Base-by-base conservation (phyloP, 495 filamentous ascomycete genomes). In the Baudoinia panamericana region DNA sequence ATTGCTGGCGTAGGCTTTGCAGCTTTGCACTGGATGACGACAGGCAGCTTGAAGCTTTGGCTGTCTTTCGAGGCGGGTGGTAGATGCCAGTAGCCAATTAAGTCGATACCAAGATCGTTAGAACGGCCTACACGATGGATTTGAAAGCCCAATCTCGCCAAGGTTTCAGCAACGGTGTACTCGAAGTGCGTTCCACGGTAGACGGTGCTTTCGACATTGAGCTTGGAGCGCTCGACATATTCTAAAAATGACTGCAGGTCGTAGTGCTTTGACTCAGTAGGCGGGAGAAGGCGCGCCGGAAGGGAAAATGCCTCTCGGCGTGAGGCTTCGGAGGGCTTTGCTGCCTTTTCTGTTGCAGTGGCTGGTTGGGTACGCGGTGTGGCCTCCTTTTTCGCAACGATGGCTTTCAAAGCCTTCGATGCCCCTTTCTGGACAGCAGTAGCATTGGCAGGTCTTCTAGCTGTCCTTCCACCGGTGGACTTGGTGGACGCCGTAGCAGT, bases 11-110 rank as follows among this genome's bases (percentile, higher is more conserved):
- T 67, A 3, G 73, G 53, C 42, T 64, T 65, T 15, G 68, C 44
- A 13, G 72, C 71, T 61, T 95, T 97, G 64, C 90, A 97, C 56
- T 93, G 86, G 16, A 84, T 63, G 4, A 93, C 50, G 1, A 84
- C 73, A 5, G 16, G 39, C 18, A 49, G 15, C 1, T 12, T 6
- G 23, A 23, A 15, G 19, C 4, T 17, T 16, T 33, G 18, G 10
- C n/a, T 19, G 15, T 33, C 24, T 10, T 30, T 35, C 15, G 36
- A 12, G 43, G 33, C n/a, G 65, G 77, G 75, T n/a, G n/a, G n/a
- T 5, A 84, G 58, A 10, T 65, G 59, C 88, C 88, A 96, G 13
- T 73, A 73, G 17, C 86, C 87, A 2, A 84, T 62, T 0, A 95
- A 70, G 57, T 96, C 88, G 54, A 93, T 82, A 23, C 88, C 88